Evolutionary conservation across 495 filamentous ascomycete genomes (phyloP), one percentile per base, ranked within the genome.

Genomic region (Podospora conica): DNA sequence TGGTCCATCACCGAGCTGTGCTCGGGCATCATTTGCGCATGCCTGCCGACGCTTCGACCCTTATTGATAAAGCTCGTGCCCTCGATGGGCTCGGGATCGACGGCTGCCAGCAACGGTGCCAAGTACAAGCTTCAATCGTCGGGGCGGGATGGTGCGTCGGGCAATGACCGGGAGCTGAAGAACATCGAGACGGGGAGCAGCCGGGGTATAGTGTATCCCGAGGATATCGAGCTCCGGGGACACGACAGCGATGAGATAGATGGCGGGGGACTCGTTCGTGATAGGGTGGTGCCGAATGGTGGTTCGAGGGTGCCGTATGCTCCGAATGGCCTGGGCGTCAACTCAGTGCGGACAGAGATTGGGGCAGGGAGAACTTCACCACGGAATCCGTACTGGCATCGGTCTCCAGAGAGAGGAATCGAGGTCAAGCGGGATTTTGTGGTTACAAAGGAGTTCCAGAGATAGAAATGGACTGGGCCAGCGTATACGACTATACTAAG

Each of bases 1-100:
- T 88, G 86, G 86, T 84, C 83, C 20, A 79, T 80, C 55, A 74
- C 83, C 54, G 85, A 88, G 74, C 78, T 85, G 33, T 85, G 81
- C 73, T 82, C 81, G 0, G 87, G 83, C 29, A 84, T 87, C 48
- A 83, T 82, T 63, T 86, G 83, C 69, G 80, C 81, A 61, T 85
- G 79, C 67, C 80, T 87, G 20, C 83, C 85, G n/a, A 82, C 80
- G 23, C 78, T 84, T 5, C 78, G 83, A 7, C 81, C 84, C 12
- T 75, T 87, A 18, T 65, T 86, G 22, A 76, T 79, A 9, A 75
- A 72, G 21, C 69, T 82, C 61, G 25, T 78, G 1, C 78, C 78
- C 20, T 65, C 67, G 1, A 68, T 80, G 63, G 65, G 70, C 15
- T 68, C 66, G 21, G 11, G 40, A 18, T 8, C 40, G 40, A 48